Base-by-base conservation (phyloP, 176 grass and related monocot genomes). In the Phoenix dactylifera region DNA sequence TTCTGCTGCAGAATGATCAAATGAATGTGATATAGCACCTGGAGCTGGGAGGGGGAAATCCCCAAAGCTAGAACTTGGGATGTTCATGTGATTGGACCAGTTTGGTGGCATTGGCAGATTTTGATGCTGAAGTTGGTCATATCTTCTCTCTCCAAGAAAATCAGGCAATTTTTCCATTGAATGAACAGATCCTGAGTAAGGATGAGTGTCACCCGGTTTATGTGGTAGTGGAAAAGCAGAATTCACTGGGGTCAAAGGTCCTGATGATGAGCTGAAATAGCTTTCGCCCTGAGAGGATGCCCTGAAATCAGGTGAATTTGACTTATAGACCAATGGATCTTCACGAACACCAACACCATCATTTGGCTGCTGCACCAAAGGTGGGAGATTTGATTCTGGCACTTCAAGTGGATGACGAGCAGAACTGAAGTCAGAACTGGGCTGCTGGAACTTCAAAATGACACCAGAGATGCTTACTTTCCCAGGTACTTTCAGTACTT, bases 401-500 rank as follows among this genome's bases (percentile, higher is more conserved):
- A 74, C 57, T 79, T 85, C 71, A 4, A 50, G 55, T 69, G 56
- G 50, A 49, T 64, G 60, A 69, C 74, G 81, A 29, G 63, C 23
- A 16, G 82, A 86, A 70, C 35, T 64, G 14, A 64, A 76, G 30
- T 79, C 77, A 19, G 79, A 67, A 70, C 64, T 72, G 64, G 82
- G 71, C 65, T 82, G 82, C 65, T 83, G 66, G 77, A 98, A 98
- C 75, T 70, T 85, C 52, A 92, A 73, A 74, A 98, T 73, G 26
- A 98, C 84, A 55, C 93, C 93, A 76, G 93, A 92, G 62, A 92
- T 98, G 72, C 93, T 98, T 22, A 98, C 65, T 67, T 98, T 98
- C 62, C 93, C 88, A 30, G 87, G 87, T 32, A 98, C 93, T 73
- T 83, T 92, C 65, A 92, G 79, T 67, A 98, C 74, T 54, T 98